Base-by-base conservation (phyloP, 257 asterid genomes). In the Lantana camara region DNA sequence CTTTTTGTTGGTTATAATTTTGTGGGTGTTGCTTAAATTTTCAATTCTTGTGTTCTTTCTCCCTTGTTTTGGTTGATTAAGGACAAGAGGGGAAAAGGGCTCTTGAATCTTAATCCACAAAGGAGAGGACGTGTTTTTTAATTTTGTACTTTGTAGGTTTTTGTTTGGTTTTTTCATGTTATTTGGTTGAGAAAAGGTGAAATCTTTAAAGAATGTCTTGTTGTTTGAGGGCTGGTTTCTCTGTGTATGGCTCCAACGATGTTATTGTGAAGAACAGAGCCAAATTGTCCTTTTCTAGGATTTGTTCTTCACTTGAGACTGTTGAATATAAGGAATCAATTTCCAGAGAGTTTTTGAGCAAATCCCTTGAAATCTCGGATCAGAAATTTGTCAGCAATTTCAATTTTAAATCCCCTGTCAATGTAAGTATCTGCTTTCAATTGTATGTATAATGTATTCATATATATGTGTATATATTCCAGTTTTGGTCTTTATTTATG, bases 141-240 rank as follows among this genome's bases (percentile, higher is more conserved):
- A 27, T 27, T 27, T 27, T 70, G 8, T 63, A n/a, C 41, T 63
- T 59, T 60, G 60, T 44, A 32, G 67, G 61, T 15, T 35, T 44
- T 44, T 66, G 62, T 73, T 62, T 66, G 69, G 34, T 46, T 54
- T 55, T 27, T 40, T 49, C 20, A 12, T 71, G 71, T 30, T 17
- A 9, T 54, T 72, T 13, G 78, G 64, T 61, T 67, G 53, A 67
- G 55, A 35, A 53, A 71, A 57, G 62, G 66, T 73, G 64, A 29
- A 47, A 71, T 57, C 78, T 53, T 50, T 68, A 47, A 75, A 52
- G 68, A 17, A 91, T 92, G 98, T 83, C 88, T 61, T 80, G 80
- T 73, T 73, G 70, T 16, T 71, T 89, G 78, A 85, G 76, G 64
- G 57, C 83, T 61, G 81, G 77, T 23, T 76, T 80, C 45, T 74